Base-by-base conservation (phyloP, 768 basidiomycete species). In the Calocybe indica region DNA sequence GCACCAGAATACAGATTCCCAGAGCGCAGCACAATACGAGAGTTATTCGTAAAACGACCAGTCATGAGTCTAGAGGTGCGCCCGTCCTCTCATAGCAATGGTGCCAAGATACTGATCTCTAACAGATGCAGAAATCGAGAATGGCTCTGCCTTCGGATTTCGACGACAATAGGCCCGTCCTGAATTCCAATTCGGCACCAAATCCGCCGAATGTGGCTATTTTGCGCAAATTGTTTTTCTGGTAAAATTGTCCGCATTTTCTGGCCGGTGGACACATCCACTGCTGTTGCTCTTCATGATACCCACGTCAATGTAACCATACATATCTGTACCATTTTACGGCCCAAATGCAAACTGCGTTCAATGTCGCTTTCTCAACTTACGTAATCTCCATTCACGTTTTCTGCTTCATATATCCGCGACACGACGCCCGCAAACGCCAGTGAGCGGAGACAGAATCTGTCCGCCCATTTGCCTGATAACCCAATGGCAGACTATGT, bases 11-110 rank as follows among this genome's bases (percentile, higher is more conserved):
- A 88, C 55, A 70, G 73, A 38, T 84, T 86, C 59, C 66, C 66
- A n/a, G 78, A 82, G 40, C 77, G 82, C 40, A 58, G 58, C 2
- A 66, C 70, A 36, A 73, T 92, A 45, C 62, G 72, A 40, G 73
- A 79, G 7, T 62, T 90, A 22, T 65, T 91, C 42, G 60, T 75
- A 38, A 74, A 71, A 28, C 67, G 75, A 29, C 72, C 71, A 40
- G 68, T 88, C 29, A 90, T 92, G 88, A 78, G 74, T 49, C 69
- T 72, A 44, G 83, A 88, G 68, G 89, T 88, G 55, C 46, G 75
- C 57, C 15, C 10, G 22, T 22, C 14, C 37, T 32, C 7, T 31
- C 30, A 31, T 31, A 33, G 14, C 12, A 8, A 15, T 12, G n/a
- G 41, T 31, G 15, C 31, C 39, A 8, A 12, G 30, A 35, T 45